Evolutionary conservation across 495 filamentous ascomycete genomes (phyloP), one percentile per base, ranked within the genome.

Genomic region (Coniosporium apollinis): DNA sequence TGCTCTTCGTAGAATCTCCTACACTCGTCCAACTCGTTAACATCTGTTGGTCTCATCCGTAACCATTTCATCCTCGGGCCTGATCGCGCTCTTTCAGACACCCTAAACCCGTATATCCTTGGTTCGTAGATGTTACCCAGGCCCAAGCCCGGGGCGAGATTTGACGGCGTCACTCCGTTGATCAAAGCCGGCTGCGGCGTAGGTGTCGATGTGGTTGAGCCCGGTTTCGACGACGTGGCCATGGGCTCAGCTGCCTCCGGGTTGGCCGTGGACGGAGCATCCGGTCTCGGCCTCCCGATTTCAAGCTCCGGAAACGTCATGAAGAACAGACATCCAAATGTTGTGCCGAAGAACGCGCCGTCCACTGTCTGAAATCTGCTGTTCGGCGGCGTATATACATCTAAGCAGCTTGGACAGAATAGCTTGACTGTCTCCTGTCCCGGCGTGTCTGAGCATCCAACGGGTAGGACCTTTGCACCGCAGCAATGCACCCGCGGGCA

Each of bases 1-100:
- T 47, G 44, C 29, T 44, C 21, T 19, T 55, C 52, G 18, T 55
- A 45, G 36, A 64, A 78, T 13, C 58, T 54, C 21, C 69, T 54
- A 41, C 70, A 71, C 59, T 97, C 89, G 37, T 97, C 86, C 31
- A 96, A 59, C 45, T 87, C 76, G 13, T 57, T 67, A 29, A 94
- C 62, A 45, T 94, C 74, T 5, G 61, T 63, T 0, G 91, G 89
- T 49, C 81, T 77, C 57, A 76, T 73, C 42, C 89, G 71, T 45
- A 97, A 64, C 89, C 89, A 97, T 47, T 83, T 81, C 89, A 97
- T 97, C 32, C 89, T 67, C 14, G 89, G 89, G 3, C 89, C 89
- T 5, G 78, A 79, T 36, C 76, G 66, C 30, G 89, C 81, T 11
- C 80, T 58, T 49, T 97, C 89, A 1, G 80, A 80, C 19, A 97